Conservation (phyloP, 2,329 filamentous ascomycete species). For the Trichophaea hybrida region DNA sequence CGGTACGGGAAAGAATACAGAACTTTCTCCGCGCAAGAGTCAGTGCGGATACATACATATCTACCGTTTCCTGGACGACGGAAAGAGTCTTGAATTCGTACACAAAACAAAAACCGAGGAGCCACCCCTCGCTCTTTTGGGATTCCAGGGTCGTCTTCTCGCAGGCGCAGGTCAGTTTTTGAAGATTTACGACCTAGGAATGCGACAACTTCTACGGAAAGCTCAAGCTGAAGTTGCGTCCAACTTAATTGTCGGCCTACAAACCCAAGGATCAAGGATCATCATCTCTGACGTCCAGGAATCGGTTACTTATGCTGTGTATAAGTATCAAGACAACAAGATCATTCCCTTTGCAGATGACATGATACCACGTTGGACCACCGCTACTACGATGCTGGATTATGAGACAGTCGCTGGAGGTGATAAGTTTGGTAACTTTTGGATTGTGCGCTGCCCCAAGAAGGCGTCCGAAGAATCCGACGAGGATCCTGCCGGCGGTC, state of each 20-base stretch:
- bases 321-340: constrained; percentile 81
- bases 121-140: constrained; percentile 75
- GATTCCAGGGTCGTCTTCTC: constrained; percentile 79
- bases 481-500: constrained; percentile 77
- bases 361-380: constrained; percentile 77
- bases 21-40: constrained; percentile 60
- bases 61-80: constrained; percentile 75
- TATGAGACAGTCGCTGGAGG: constrained; percentile 91
- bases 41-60: constrained; percentile 77
- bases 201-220: constrained; percentile 85
- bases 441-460: constrained; percentile 73
- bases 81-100: constrained; percentile 80
- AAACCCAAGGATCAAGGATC: constrained; percentile 82
- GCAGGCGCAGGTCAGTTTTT: constrained; percentile 74
- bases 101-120: constrained; percentile 91
- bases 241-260: constrained; percentile 73
- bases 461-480: constrained; percentile 82
- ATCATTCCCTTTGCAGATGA: constrained; percentile 91
- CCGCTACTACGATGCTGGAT: constrained; percentile 83
- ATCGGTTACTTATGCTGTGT: constrained; percentile 80
- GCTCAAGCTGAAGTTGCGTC: constrained; percentile 65
- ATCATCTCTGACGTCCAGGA: constrained; percentile 87
- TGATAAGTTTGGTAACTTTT: constrained; percentile 96
- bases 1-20: constrained; percentile 82
- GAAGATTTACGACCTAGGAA: constrained; percentile 80